Evolutionary conservation across 2,329 filamentous ascomycete species (phyloP), one percentile per base, ranked within the genome.

Genomic region (Canariomyces notabilis): DNA sequence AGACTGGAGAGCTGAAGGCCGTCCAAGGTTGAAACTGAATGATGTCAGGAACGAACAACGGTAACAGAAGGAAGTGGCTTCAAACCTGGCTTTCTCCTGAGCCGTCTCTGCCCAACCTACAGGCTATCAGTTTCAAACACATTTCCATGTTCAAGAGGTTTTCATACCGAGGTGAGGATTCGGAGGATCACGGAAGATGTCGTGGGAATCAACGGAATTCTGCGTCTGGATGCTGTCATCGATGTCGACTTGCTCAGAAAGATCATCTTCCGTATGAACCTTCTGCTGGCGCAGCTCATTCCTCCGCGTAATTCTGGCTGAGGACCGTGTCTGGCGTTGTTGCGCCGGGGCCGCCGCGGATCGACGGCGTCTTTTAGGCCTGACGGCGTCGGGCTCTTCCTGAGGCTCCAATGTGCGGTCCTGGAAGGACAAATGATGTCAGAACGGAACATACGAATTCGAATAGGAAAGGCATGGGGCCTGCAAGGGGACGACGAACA

Each of bases 401-500:
- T n/a, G n/a, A n/a, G n/a, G n/a, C n/a, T 54, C 52, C 6, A 53
- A 34, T 29, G 51, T 45, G 32, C 51, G 56, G 26, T 57, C 54
- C 46, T 56, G 11, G n/a, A 20, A n/a, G 3, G 6, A 18, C 38
- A 18, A 20, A 31, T 6, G 21, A 14, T 7, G 20, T 50, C 16
- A 54, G 37, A n/a, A 26, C 21, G 21, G 7, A 26, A n/a, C 6
- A 37, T 2, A 20, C n/a, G 3, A 19, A 16, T 6, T 12, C 5
- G 11, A 16, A n/a, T n/a, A n/a, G n/a, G 6, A 31, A 14, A 29
- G 31, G 12, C 29, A n/a, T 7, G 22, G 11, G 9, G 11, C 16
- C n/a, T 4, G 9, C 6, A 16, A 29, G 21, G 23, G 35, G 12
- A 18, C 15, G n/a, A 56, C 72, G 57, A 61, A 82, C 79, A 32